Evolutionary conservation across 1,284 basidiomycete species (phyloP), one percentile per base, ranked within the genome.

Genomic region (Schizopora paradoxa): DNA sequence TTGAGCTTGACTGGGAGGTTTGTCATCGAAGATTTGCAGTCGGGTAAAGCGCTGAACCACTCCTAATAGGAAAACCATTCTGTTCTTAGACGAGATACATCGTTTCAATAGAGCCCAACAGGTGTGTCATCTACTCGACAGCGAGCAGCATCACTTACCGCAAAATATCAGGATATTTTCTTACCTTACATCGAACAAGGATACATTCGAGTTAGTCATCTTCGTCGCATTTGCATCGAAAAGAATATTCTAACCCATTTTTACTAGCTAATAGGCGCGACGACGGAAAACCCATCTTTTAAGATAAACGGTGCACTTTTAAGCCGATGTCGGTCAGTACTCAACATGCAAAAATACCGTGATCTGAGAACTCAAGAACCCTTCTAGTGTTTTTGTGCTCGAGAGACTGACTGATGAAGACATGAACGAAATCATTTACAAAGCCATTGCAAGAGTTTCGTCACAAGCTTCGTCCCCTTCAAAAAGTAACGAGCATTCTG

Each of bases 261-360:
- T n/a, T 54, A 23, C 51, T 58, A 83, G 73, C 68, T 94, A 27
- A 79, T 95, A 51, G 89, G 89, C 13, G 91, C 91, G 1, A 95
- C 91, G 2, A 95, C 91, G 0, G 91, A 95, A 62, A 95, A 95
- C 57, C 91, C 91, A 0, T 91, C 87, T 1, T 95, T 94, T 68
- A 89, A 86, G 55, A 64, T 90, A 33, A 87, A 79, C 41, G 77
- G 77, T 27, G 86, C 90, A 3, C 67, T 93, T 28, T 66, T 92
- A 29, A 89, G 86, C 56, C 78, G 90, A 36, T 90, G 89, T 63
- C 77, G 88, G 86, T 83, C 52, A 58, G 76, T 67, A 16, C 21
- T 38, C 27, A 8, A 28, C 6, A 13, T 33, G 26, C 13, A 25
- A 4, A n/a, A 41, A 44, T 49, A 40, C 32, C 25, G 40, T 23